Conservation (phyloP, 768 basidiomycete species). For the Cytidiella melzeri region DNA sequence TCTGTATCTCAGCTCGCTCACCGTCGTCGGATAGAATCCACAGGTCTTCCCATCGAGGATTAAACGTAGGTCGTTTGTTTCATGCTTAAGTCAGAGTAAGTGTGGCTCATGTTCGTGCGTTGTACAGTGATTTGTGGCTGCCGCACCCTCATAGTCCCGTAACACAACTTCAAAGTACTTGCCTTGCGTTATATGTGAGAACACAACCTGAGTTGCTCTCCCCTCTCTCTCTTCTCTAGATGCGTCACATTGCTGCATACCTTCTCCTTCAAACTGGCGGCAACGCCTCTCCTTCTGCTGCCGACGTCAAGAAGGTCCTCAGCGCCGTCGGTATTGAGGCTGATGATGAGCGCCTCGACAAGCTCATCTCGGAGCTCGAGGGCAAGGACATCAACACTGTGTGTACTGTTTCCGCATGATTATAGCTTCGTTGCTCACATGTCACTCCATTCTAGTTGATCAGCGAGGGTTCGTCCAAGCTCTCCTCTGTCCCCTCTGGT, state of each 20-base stretch:
- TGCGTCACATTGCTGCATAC: conserved; percentile 94
- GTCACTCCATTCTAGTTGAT: conserved; percentile 56
- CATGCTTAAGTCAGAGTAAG: not conserved
- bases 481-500: conserved; percentile 96
- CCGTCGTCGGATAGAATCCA: conserved; percentile 79
- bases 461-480: conserved; percentile 85
- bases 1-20: conserved; percentile 22
- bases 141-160: conserved; percentile 37
- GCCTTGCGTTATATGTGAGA: not conserved
- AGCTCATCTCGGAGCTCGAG: conserved; percentile 82
- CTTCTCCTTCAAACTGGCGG: conserved; percentile 95
- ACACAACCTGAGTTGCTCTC: no score
- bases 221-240: conserved; percentile 50
- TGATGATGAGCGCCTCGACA: conserved; percentile 74
- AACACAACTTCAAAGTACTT: conserved; percentile 39
- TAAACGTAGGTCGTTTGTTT: conserved; percentile 50
- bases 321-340: conserved; percentile 81
- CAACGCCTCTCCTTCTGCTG: conserved; percentile 79
- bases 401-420: conserved; percentile 20
- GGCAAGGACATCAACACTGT: conserved; percentile 87
- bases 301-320: conserved; percentile 86
- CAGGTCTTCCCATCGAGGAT: conserved; percentile 90
- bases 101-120: not conserved
- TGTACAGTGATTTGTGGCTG: conserved; percentile 88
- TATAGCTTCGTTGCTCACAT: conserved; percentile 2